Conservation (phyloP, 805 yeast species). For the Clavispora santaluciae region DNA sequence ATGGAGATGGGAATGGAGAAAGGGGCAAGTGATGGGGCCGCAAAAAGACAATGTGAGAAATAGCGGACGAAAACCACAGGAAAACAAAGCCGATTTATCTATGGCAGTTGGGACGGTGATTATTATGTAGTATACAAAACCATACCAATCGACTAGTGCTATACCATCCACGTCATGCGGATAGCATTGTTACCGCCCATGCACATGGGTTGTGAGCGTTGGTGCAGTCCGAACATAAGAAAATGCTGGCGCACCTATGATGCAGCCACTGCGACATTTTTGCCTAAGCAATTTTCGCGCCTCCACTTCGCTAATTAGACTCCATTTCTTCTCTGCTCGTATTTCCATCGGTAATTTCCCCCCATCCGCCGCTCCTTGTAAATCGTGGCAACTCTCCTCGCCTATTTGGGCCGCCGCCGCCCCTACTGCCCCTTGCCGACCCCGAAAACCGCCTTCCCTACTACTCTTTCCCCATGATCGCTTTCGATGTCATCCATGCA, state of each 20-base stretch:
- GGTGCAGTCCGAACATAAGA: neutral
- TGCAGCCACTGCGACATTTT: neutral
- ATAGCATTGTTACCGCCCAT: neutral
- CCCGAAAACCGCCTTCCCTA: no score
- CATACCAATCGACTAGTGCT: neutral
- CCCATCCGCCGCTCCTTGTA: no score
- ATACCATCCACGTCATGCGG: neutral
- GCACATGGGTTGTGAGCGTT: neutral
- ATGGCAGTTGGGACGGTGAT: neutral
- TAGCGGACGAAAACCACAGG: slow-evolving; percentile 1
- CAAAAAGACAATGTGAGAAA: no score
- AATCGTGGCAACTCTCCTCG: no score
- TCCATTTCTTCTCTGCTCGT: neutral
- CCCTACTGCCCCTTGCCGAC: no score
- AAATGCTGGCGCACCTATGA: neutral
- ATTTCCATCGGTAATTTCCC: no score
- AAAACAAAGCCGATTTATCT: neutral
- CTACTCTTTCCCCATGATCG: no score
- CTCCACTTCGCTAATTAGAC: neutral
- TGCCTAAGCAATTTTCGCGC: neutral
- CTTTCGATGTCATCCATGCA: no score
- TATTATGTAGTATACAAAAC: slow-evolving; percentile 1
- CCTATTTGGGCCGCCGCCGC: neutral
- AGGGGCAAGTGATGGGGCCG: no score
- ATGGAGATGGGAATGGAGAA: no score